Evolutionary conservation across 2,329 filamentous ascomycete species (phyloP), one percentile per base, ranked within the genome.

Genomic region (Coleophoma cylindrospora): DNA sequence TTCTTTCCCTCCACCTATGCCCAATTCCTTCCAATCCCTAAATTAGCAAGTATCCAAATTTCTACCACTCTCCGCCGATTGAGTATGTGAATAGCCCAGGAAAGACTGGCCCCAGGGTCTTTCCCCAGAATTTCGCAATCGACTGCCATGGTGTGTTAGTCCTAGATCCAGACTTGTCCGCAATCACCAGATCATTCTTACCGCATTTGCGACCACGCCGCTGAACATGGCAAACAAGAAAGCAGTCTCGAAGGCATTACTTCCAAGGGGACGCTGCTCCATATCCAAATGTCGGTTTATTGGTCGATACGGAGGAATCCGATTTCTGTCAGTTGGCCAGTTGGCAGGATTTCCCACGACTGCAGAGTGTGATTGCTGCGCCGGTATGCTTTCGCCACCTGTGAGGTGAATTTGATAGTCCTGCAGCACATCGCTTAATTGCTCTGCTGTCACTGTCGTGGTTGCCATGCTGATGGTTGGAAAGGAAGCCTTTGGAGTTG

Each of bases 211-310:
- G 55, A 65, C 67, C 12, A 74, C 69, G 6, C 72, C 76, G 27
- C 67, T 68, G 53, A 79, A 74, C 75, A 80, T 79, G 0, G 74
- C 62, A 17, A 66, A 61, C 15, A 80, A 66, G 56, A 80, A 79
- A 7, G 65, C 67, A 40, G 63, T 62, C 58, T 80, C 77, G 6
- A 66, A 63, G 1, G 54, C 56, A 57, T 71, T 76, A n/a, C 59
- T 61, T 37, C 72, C 75, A 0, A 69, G 68, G 3, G 72, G 64
- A n/a, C 76, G 60, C 46, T 72, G 62, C 3, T 59, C 64, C 45
- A 67, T 63, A 53, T 74, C 68, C 7, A 75, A 60, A 36, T 71
- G 57, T 3, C 62, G 66, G 49, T 77, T 74, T 1, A 73, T 60
- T 0, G 74, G 74, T 12, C 75, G 65, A 54, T 76, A 72, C 1